phyloP scores from a whole-genome alignment of 2,329 filamentous ascomycete species.

The Stromatinia cepivora region DNA sequence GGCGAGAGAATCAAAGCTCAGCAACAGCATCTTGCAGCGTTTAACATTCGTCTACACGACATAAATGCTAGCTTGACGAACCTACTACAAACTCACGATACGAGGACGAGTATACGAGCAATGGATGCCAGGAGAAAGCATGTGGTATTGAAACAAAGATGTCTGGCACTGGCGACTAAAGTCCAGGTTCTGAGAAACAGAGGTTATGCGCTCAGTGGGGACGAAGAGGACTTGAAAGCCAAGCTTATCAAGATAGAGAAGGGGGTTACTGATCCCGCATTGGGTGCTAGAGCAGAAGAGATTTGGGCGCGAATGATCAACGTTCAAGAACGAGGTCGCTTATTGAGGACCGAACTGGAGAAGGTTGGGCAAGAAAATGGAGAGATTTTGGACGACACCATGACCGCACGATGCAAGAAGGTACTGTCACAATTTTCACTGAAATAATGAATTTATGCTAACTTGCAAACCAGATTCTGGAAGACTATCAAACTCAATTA shows the following conservation, averaged over 20 bases:
- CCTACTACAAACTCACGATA: slow-evolving; percentile 74
- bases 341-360: slow-evolving; percentile 72
- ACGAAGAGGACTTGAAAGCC: slow-evolving; percentile 75
- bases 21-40: slow-evolving; percentile 65
- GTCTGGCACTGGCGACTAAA: slow-evolving; percentile 72
- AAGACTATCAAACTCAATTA: slow-evolving; percentile 80
- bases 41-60: slow-evolving; percentile 72
- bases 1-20: slow-evolving; percentile 72
- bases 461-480: slow-evolving; percentile 59
- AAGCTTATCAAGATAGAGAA: slow-evolving; percentile 70
- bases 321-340: slow-evolving; percentile 69
- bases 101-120: slow-evolving; percentile 72
- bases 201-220: slow-evolving; percentile 75
- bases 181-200: slow-evolving; percentile 79
- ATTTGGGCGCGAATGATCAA: slow-evolving; percentile 81
- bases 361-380: slow-evolving; percentile 59
- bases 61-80: slow-evolving; percentile 73
- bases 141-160: slow-evolving; percentile 69
- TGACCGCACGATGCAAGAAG: slow-evolving; percentile 72
- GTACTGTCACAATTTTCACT: slow-evolving; percentile 46
- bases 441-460: slow-evolving; percentile 25
- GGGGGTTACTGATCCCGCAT: slow-evolving; percentile 69
- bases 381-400: slow-evolving; percentile 65
- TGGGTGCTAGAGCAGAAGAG: slow-evolving; percentile 76
- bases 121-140: slow-evolving; percentile 73